Base-by-base conservation (phyloP, 1,139 yeast genomes). In the Taphrina wiesneri region DNA sequence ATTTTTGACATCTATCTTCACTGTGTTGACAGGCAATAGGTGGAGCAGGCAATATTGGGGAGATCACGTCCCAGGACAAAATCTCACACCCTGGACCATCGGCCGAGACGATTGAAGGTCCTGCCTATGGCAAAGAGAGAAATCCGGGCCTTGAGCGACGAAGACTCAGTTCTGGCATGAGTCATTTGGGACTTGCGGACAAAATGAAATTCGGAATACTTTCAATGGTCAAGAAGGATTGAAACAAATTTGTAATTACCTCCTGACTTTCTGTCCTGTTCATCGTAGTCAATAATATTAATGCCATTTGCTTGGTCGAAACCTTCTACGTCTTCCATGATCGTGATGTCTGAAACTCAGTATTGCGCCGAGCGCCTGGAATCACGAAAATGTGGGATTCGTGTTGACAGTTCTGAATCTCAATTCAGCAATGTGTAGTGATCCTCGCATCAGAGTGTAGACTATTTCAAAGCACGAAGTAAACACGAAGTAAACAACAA, bases 21-120 rank as follows among this genome's bases (percentile, higher is more conserved):
- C 17, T 26, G 52, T 23, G 25, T 39, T 52, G 17, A 52, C 45
- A 13, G 3, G 9, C 11, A 1, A 17, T 15, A 54, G 59, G 59
- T 7, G 59, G 59, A 2, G 59, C 59, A 6, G 59, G 59, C 28
- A 54, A 54, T 25, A 54, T 54, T n/a, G 59, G 59, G 4, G 59
- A 54, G 19, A 28, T 54, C 7, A 36, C 46, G 4, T 36, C 59
- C 3, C 59, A 54, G 25, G 59, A 54, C 23, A 54, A 23, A n/a
- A 21, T 54, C n/a, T 43, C 41, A 13, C 30, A 25, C 45, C 43
- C 43, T 13, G 43, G 43, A 39, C 43, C 13, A 13, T 39, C 43
- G 17, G n/a, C 17, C 6, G 45, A 52, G 7, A 13, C 25, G 11
- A 13, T 21, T 26, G 49, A 39, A 1, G 59, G 21, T 9, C 30